Evolutionary conservation across 2,329 filamentous ascomycete genomes (phyloP).

Genomic region (Trichothecium roseum): DNA sequence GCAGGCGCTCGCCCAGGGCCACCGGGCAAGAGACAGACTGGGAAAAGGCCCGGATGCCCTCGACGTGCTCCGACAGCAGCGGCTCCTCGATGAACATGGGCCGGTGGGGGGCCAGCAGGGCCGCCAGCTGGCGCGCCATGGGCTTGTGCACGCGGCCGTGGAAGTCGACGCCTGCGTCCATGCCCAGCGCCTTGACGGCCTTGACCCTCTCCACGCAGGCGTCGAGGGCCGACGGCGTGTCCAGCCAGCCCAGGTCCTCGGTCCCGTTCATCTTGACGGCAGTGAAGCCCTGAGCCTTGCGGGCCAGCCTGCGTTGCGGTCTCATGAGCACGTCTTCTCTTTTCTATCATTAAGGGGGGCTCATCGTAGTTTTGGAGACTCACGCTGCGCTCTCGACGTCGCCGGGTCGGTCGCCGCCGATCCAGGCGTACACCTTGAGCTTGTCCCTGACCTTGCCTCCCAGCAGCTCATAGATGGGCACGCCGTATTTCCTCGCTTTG

Average conservation of each 20-base stretch:
- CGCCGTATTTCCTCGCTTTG: conserved; percentile 35
- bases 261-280: conserved; percentile 74
- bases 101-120: conserved; percentile 52
- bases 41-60: conserved; percentile 40
- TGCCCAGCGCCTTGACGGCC: conserved; percentile 56
- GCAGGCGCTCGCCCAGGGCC: conserved; percentile 61
- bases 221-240: conserved; percentile 55
- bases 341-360: background rate
- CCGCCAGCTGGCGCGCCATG: conserved; percentile 71
- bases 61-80: conserved; percentile 56
- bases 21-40: conserved; percentile 52
- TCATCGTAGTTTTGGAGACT: conserved; percentile 9
- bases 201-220: conserved; percentile 57
- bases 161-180: conserved; percentile 69
- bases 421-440: conserved; percentile 68
- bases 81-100: conserved; percentile 73
- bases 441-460: conserved; percentile 65
- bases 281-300: conserved; percentile 52
- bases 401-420: conserved; percentile 60
- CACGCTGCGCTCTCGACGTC: conserved; percentile 56
- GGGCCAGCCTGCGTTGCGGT: conserved; percentile 31
- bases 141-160: conserved; percentile 68
- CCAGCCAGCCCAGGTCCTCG: conserved; percentile 65
- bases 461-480: conserved; percentile 63
- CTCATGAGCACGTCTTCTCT: background rate